Evolutionary conservation across 2,329 filamentous ascomycete genomes (phyloP), one percentile per base, ranked within the genome.

Genomic region (Pseudocercospora eumusae): DNA sequence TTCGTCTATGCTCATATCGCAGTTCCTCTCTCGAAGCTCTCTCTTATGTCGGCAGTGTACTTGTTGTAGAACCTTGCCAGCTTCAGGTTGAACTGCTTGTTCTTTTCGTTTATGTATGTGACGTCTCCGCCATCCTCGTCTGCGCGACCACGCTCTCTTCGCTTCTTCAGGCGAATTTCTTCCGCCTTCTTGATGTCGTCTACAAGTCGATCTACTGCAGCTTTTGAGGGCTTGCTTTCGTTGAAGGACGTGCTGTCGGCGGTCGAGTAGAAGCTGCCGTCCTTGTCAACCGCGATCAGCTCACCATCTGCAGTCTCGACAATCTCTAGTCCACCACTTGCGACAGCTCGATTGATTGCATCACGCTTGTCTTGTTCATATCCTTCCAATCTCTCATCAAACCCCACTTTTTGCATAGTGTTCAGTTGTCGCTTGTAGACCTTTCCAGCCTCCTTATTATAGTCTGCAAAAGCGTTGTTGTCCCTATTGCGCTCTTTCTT

Each of bases 81-180:
- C 81, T 99, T 98, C 81, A 96, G 88, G 86, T 99, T 99, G 82
- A 99, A 99, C 83, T 97, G 92, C 83, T 98, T 98, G 83, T 99
- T 99, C 88, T 99, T 97, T 80, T 97, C 92, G 80, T 99, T 99
- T 85, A 99, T 99, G 79, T 96, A 98, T 7, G 93, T 98, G 71
- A 98, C 90, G 77, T 99, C 95, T 27, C 87, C 89, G 53, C 93
- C 90, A 66, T 96, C 92, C 62, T 93, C 92, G 44, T 80, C 77
- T 75, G 88, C 85, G 11, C 86, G 85, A 75, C 90, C 87, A 57
- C 92, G 84, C 68, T 96, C 91, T 75, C 86, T 88, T 71, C 92
- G 84, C 81, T 96, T 96, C 84, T 93, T 96, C 73, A 96, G 74
- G 56, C 92, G 83, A 57, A 87, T 84, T 70, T 96, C 92, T 78